A percentile compares a stretch with the other conserved stretches of the same genome.
These are phyloP conservation scores for Cladorrhinum samala DNA, from an alignment of 495 filamentous ascomycete species.

Conservation along the genomic window DNA sequence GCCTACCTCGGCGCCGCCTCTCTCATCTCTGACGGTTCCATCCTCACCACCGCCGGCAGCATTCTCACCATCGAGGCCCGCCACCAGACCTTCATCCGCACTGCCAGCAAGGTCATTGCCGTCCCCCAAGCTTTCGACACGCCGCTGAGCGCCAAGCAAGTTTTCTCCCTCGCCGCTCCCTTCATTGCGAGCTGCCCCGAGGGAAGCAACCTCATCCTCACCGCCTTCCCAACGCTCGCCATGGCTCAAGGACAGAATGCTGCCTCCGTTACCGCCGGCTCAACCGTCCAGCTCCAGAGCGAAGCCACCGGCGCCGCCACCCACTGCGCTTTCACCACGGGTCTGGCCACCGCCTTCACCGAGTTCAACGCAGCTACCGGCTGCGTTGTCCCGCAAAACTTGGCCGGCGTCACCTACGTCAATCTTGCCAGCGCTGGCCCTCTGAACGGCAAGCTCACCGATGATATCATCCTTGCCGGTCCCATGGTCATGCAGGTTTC, in stretches of 20 bases:
- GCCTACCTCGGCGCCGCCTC: conserved; percentile 59
- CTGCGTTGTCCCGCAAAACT: conserved; percentile 43
- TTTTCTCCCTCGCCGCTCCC: conserved; percentile 58
- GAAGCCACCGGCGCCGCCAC: conserved; percentile 36
- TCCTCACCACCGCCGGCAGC: conserved; percentile 51
- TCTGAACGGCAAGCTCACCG: conserved; percentile 37
- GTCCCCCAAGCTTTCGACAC: conserved; percentile 57
- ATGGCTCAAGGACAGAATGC: conserved; percentile 42
- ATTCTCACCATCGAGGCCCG: conserved; percentile 58
- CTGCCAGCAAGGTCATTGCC: conserved; percentile 39
- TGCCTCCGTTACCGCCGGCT: conserved; percentile 37
- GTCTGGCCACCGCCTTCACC: conserved; percentile 48
- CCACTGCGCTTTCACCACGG: conserved; percentile 54
- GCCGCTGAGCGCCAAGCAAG: conserved; percentile 48
- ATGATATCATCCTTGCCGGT: conserved; percentile 48
- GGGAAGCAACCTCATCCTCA: conserved; percentile 51
- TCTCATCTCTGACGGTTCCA: conserved; percentile 44
- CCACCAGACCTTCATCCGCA: conserved; percentile 56
- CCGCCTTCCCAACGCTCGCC: conserved; percentile 50
- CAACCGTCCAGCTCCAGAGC: conserved; percentile 36
- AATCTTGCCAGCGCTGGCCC: conserved; percentile 43
- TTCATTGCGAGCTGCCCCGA: conserved; percentile 57
- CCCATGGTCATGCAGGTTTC: conserved; percentile 46
- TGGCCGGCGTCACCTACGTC: conserved; percentile 52
- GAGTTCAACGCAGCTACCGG: conserved; percentile 40